phyloP scores from a whole-genome alignment of 371 early-diverging fungal genomes.

The Apophysomyces trapeziformis region DNA sequence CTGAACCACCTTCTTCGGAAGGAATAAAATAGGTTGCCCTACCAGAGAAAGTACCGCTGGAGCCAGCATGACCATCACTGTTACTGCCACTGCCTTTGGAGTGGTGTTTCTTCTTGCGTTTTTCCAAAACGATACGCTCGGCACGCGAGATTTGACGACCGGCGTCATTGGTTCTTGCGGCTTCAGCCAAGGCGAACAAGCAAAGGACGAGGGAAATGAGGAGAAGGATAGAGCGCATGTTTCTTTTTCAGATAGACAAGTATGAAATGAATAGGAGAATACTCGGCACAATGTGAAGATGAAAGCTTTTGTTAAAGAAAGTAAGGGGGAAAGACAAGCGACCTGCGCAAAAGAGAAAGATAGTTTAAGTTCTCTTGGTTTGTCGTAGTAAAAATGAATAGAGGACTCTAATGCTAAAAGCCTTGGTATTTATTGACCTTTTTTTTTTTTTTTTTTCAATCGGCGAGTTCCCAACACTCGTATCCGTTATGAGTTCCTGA shows the following conservation, averaged over 20 bases:
- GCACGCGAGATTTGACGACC: not conserved
- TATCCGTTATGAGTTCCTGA: not conserved
- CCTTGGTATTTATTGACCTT: not conserved
- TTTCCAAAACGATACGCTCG: conserved; percentile 5
- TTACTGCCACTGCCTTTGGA: not conserved
- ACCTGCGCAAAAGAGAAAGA: conserved; percentile 11
- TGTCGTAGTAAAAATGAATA: not conserved
- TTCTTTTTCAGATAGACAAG: not conserved
- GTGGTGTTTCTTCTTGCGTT: not conserved
- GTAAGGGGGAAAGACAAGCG: conserved; percentile 7
- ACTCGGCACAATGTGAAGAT: not conserved
- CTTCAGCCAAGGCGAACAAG: conserved; percentile 12
- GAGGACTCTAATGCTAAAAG: not conserved
- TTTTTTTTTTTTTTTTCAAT: conserved; percentile 9
- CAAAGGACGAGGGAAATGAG: conserved; percentile 10
- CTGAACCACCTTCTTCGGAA: conserved; percentile 29
- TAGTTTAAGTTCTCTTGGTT: conserved; percentile 1
- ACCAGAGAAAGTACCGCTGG: conserved; percentile 21
- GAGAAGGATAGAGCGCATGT: conserved; percentile 13
- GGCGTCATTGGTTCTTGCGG: not conserved
- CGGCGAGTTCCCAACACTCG: not conserved
- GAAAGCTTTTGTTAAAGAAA: not conserved
- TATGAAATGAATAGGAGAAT: not conserved
- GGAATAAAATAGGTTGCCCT: conserved; percentile 37
- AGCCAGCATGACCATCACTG: not conserved